These are phyloP conservation scores for Alloteropsis angusta DNA, from an alignment of 202 grass and related monocot species.

Conservation along the genomic window DNA sequence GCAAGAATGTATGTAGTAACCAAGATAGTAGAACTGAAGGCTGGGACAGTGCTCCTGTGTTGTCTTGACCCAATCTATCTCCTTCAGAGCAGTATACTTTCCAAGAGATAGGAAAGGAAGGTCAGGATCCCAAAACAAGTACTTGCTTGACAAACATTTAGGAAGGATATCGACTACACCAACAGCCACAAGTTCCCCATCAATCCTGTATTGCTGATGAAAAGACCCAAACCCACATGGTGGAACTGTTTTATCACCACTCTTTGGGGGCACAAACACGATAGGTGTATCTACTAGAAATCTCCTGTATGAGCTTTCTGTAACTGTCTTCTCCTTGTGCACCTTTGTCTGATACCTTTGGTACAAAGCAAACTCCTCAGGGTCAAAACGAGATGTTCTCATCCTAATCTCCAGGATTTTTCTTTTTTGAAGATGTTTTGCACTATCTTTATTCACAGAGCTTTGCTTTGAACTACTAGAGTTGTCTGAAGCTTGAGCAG, in stretches of 20 bases:
- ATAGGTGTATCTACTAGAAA: slow-evolving; percentile 91
- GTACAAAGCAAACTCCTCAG: slow-evolving; percentile 77
- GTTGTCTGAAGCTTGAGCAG: slow-evolving; percentile 26
- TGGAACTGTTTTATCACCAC: slow-evolving; percentile 52
- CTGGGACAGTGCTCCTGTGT: slow-evolving; percentile 45
- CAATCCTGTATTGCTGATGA: slow-evolving; percentile 93
- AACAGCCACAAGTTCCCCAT: slow-evolving; percentile 91
- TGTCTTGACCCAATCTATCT: slow-evolving; percentile 83
- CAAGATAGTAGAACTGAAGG: slow-evolving; percentile 93
- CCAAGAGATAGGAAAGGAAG: slow-evolving; percentile 85
- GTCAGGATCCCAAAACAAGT: slow-evolving; percentile 99
- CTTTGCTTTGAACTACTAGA: slow-evolving; percentile 42
- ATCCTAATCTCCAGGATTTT: slow-evolving; percentile 74
- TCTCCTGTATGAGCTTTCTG: slow-evolving; percentile 61
- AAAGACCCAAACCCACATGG: slow-evolving; percentile 87
- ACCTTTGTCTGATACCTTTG: slow-evolving; percentile 81
- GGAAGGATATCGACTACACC: slow-evolving; percentile 93
- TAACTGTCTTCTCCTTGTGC: slow-evolving; percentile 73
- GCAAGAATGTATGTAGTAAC: slow-evolving; percentile 98
- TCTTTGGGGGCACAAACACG: slow-evolving; percentile 41
- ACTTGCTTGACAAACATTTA: slow-evolving; percentile 95
- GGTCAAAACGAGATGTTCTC: slow-evolving; percentile 78
- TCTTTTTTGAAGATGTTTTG: slow-evolving; percentile 35
- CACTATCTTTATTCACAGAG: slow-evolving; percentile 16
- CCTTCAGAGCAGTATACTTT: slow-evolving; percentile 85